A percentile compares a stretch with the other conserved stretches of the same genome.
These are phyloP conservation scores for Mycena sp. DNA, from an alignment of 1,284 basidiomycete species.

Conservation along the genomic window DNA sequence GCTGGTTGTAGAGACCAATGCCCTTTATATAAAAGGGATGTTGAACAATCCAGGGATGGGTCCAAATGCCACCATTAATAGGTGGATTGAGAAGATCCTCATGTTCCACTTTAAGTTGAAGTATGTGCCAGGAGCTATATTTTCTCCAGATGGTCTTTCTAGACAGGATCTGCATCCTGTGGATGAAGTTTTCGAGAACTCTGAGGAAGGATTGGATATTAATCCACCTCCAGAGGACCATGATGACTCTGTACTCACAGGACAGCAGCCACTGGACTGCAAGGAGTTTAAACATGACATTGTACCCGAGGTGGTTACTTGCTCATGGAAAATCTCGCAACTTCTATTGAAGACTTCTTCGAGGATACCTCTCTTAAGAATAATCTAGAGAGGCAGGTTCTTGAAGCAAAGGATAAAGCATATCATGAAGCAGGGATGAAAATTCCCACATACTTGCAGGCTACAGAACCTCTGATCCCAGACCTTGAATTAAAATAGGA, in stretches of 20 bases:
- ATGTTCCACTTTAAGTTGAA: slow-evolving; percentile 48
- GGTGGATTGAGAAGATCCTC: slow-evolving; percentile 49
- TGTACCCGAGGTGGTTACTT: slow-evolving; percentile 15
- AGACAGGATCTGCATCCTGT: slow-evolving; percentile 27
- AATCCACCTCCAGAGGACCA: background rate
- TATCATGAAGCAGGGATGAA: background rate
- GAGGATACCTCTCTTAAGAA: too few species aligned
- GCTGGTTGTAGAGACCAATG: slow-evolving; percentile 46
- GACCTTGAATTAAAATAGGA: background rate
- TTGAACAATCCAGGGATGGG: slow-evolving; percentile 46
- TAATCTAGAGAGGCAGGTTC: background rate
- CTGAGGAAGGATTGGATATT: slow-evolving; percentile 15
- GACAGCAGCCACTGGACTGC: slow-evolving; percentile 9
- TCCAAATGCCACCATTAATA: slow-evolving; percentile 48
- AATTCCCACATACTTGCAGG: background rate
- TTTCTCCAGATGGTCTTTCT: slow-evolving; percentile 42
- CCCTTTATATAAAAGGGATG: slow-evolving; percentile 50
- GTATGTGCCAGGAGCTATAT: slow-evolving; percentile 44
- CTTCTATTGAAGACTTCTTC: background rate
- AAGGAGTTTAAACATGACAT: slow-evolving; percentile 26
- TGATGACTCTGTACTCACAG: slow-evolving; percentile 3
- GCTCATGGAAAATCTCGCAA: background rate
- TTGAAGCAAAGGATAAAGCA: background rate
- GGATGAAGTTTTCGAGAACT: slow-evolving; percentile 21
- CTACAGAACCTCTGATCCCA: background rate